Percentiles rank a stretch among this genome's conserved stretches.
Conservation (phyloP, 352 stramenopile genomes). For the Phytophthora tentaculata region DNA sequence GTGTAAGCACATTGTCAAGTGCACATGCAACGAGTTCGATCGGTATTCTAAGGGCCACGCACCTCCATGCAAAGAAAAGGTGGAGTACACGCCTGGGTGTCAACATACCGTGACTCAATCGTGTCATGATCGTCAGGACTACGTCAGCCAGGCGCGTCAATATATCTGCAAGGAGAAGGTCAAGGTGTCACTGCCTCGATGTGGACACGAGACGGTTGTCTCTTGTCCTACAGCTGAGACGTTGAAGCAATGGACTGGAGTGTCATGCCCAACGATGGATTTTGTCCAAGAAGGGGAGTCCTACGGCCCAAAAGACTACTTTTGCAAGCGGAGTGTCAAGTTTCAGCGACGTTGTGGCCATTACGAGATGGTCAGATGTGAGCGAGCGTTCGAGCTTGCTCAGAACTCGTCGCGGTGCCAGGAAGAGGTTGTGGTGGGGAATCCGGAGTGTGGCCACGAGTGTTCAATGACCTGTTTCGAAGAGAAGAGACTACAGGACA, state of each 20-base stretch:
- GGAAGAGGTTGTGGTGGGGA: conserved; percentile 50
- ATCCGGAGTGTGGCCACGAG: conserved; percentile 78
- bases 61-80: conserved; percentile 57
- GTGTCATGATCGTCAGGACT: conserved; percentile 62
- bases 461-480: conserved; percentile 63
- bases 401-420: conserved; percentile 49
- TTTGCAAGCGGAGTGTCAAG: conserved; percentile 59
- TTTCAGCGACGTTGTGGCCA: conserved; percentile 78
- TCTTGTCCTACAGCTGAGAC: conserved; percentile 52
- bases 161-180: conserved; percentile 71
- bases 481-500: conserved; percentile 13
- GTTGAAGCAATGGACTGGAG: conserved; percentile 60
- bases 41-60: conserved; percentile 45
- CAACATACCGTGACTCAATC: conserved; percentile 64
- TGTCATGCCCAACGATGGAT: conserved; percentile 35
- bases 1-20: conserved; percentile 73
- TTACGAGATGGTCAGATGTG: conserved; percentile 56
- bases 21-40: conserved; percentile 73
- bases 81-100: conserved; percentile 72
- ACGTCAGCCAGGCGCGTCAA: conserved; percentile 23
- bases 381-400: conserved; percentile 75
- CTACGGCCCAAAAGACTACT: conserved; percentile 78
- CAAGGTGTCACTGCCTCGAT: conserved; percentile 60
- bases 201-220: conserved; percentile 59
- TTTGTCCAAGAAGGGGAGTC: conserved; percentile 61